phyloP scores from a whole-genome alignment of 805 yeast genomes.

The Wickerhamomyces sydowiorum region DNA sequence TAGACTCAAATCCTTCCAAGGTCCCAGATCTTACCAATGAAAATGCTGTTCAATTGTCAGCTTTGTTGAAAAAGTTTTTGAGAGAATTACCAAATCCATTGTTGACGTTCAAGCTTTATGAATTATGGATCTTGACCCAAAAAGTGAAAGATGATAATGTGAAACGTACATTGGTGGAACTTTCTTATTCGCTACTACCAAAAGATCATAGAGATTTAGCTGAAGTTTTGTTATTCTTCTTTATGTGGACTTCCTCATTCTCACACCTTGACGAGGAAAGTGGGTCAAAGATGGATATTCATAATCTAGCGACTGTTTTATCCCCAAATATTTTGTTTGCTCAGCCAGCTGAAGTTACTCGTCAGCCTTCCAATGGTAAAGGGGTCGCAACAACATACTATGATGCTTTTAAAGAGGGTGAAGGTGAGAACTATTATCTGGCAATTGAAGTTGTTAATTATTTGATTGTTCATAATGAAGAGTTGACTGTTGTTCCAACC shows the following conservation, averaged over 20 bases:
- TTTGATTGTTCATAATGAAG: slow-evolving; percentile 76
- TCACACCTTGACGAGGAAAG: slow-evolving; percentile 86
- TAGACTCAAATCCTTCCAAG: slow-evolving; percentile 67
- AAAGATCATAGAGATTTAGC: slow-evolving; percentile 74
- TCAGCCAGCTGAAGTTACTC: slow-evolving; percentile 31
- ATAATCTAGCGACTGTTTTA: slow-evolving; percentile 90
- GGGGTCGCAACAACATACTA: slow-evolving; percentile 25
- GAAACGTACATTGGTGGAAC: slow-evolving; percentile 50
- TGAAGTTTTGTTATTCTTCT: slow-evolving; percentile 79
- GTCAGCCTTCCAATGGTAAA: slow-evolving; percentile 20
- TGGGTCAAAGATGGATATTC: slow-evolving; percentile 94
- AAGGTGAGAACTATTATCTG: slow-evolving; percentile 71
- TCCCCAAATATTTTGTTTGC: slow-evolving; percentile 85
- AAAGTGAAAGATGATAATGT: slow-evolving; percentile 38
- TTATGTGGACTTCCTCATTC: slow-evolving; percentile 94
- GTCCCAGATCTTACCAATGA: slow-evolving; percentile 70
- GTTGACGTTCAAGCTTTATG: slow-evolving; percentile 68
- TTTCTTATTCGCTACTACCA: slow-evolving; percentile 75
- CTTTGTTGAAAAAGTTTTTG: slow-evolving; percentile 82
- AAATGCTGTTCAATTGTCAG: slow-evolving; percentile 88
- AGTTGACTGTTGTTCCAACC: slow-evolving; percentile 71
- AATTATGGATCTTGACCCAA: slow-evolving; percentile 71
- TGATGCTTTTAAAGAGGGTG: slow-evolving; percentile 35
- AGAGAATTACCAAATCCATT: slow-evolving; percentile 92
- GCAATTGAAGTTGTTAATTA: slow-evolving; percentile 89